A percentile compares a stretch with the other conserved stretches of the same genome.
Evolutionary conservation across 2,329 filamentous ascomycete genomes (phyloP).

Genomic region (Clonostachys rhizophaga): DNA sequence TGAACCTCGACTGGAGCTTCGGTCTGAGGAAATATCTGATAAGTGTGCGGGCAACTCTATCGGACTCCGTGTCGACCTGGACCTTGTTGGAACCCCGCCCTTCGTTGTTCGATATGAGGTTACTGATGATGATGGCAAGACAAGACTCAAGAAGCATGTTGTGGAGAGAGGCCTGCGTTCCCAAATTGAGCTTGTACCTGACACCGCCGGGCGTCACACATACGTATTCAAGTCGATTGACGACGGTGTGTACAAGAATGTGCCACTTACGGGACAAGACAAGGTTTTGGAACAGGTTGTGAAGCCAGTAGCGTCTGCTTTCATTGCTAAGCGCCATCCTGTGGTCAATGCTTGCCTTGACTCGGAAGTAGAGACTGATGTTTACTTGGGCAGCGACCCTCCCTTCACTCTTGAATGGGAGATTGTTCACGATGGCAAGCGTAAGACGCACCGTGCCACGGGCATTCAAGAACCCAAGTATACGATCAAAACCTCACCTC

Average conservation of each 20-base stretch:
- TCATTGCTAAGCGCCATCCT: constrained; percentile 51
- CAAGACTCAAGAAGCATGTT: constrained; percentile 48
- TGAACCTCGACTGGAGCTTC: constrained; percentile 72
- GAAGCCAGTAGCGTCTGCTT: constrained; percentile 84
- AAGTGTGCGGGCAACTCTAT: constrained; percentile 94
- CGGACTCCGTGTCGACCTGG: constrained; percentile 81
- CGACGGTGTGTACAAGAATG: constrained; percentile 73
- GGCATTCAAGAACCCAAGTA: constrained; percentile 59
- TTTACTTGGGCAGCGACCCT: constrained; percentile 73
- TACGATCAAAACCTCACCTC: constrained; percentile 69
- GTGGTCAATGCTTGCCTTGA: constrained; percentile 74
- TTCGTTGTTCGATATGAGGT: constrained; percentile 80
- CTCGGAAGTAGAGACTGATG: constrained; percentile 69
- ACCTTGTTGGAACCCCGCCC: constrained; percentile 87
- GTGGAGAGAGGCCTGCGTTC: constrained; percentile 68
- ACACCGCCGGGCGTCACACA: constrained; percentile 76
- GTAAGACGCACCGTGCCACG: constrained; percentile 62
- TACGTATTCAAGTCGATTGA: constrained; percentile 80
- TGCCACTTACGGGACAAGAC: constrained; percentile 55
- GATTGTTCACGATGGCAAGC: constrained; percentile 82
- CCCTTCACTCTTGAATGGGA: constrained; percentile 93
- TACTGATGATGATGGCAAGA: constrained; percentile 47
- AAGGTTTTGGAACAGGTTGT: constrained; percentile 80
- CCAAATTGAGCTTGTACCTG: constrained; percentile 80
- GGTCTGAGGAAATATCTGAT: constrained; percentile 79